phyloP scores from a whole-genome alignment of 139 green algal genomes.

The Edaphochlamys debaryana region DNA sequence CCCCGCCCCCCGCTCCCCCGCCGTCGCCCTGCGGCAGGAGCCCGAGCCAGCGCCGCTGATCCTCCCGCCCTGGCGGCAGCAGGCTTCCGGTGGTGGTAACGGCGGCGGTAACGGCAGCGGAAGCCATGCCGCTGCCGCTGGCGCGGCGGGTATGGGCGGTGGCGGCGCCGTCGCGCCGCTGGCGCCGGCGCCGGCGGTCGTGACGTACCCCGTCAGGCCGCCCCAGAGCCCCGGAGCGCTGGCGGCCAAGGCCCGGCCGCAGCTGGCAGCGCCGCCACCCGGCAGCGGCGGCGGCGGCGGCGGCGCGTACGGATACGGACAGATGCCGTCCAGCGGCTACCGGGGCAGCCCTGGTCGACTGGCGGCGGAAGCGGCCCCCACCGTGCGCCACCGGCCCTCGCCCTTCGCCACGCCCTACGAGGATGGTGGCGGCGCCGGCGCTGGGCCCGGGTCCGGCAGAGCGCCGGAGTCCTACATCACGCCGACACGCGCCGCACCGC shows the following conservation, averaged over 20 bases:
- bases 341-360: neutral
- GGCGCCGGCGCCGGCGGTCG: too few species aligned
- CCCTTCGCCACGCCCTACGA: too few species aligned
- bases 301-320: too few species aligned
- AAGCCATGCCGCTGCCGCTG: neutral
- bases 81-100: neutral
- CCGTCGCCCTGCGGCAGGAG: neutral
- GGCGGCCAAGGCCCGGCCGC: neutral
- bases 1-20: too few species aligned
- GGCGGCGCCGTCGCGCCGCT: too few species aligned
- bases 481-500: neutral
- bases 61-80: constrained; percentile 22
- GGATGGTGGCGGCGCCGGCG: too few species aligned
- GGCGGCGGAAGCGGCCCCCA: too few species aligned
- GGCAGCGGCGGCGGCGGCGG: neutral
- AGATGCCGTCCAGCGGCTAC: too few species aligned
- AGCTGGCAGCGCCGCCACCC: neutral
- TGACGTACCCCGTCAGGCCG: too few species aligned
- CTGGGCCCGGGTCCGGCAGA: too few species aligned
- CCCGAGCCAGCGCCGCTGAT: neutral
- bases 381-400: neutral
- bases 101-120: neutral
- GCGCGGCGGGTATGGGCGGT: too few species aligned
- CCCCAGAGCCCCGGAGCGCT: constrained; percentile 12
- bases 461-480: too few species aligned